phyloP scores from a whole-genome alignment of 2,329 filamentous ascomycete genomes.

The Hypoxylon sp. region DNA sequence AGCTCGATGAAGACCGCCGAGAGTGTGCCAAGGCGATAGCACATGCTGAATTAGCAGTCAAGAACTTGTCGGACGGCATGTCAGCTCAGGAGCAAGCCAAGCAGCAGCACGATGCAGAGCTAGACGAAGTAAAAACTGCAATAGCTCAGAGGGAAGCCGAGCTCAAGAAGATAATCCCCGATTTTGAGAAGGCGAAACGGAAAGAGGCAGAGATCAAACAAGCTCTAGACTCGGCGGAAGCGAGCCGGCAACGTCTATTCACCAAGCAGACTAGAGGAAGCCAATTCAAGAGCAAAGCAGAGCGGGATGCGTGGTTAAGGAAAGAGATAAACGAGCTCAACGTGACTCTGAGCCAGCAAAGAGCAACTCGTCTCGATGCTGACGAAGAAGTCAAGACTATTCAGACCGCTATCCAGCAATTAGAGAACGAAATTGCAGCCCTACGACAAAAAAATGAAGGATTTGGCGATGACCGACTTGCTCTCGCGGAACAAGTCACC shows the following conservation, averaged over 20 bases:
- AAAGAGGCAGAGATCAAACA: conserved; percentile 78
- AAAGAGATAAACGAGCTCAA: conserved; percentile 85
- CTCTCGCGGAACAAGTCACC: conserved; percentile 79
- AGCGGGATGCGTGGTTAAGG: conserved; percentile 86
- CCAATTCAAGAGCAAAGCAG: conserved; percentile 87
- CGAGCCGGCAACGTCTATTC: conserved; percentile 81
- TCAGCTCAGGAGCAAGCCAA: conserved; percentile 80
- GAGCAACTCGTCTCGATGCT: conserved; percentile 85
- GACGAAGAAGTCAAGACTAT: conserved; percentile 83
- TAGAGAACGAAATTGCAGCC: conserved; percentile 79
- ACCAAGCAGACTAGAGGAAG: conserved; percentile 92
- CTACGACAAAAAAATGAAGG: conserved; percentile 81
- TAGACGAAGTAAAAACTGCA: conserved; percentile 77
- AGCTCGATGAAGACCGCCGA: conserved; percentile 90
- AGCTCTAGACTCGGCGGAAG: conserved; percentile 81
- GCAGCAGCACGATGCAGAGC: conserved; percentile 76
- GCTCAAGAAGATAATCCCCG: conserved; percentile 78
- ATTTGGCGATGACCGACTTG: conserved; percentile 79
- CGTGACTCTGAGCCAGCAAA: conserved; percentile 80
- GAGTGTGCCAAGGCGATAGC: conserved; percentile 84
- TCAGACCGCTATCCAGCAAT: conserved; percentile 75
- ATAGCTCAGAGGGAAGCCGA: conserved; percentile 83
- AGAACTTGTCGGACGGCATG: conserved; percentile 85
- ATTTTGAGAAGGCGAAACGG: conserved; percentile 78
- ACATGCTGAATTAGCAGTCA: conserved; percentile 87